Evolutionary conservation across 805 yeast genomes (phyloP), one percentile per base, ranked within the genome.

Genomic region (Hanseniaspora mollemarum): DNA sequence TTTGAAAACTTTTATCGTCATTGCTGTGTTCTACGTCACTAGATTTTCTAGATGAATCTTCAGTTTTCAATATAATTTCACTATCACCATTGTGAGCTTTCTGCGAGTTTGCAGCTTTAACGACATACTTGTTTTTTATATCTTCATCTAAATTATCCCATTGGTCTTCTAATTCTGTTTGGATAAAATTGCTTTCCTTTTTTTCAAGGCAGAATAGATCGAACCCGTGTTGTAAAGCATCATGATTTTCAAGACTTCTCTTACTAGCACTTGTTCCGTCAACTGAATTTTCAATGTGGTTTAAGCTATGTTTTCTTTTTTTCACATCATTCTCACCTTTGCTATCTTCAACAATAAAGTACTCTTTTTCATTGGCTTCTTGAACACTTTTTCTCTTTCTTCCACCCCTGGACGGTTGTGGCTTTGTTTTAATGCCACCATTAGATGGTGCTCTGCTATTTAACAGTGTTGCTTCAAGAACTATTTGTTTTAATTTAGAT

Each of bases 71-170:
- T 28, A 12, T 28, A 12, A 8, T 28, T 28, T 28, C 31, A 28
- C 12, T 7, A 28, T 8, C 31, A 28, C 12, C 12, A 8, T 8
- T 28, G 12, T 28, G 31, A n/a, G 31, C 12, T 28, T 28, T 7
- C 31, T 8, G 7, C 31, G 12, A 28, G 31, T 12, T 28, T 54
- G 64, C 70, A 57, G 78, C 79, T 8, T 64, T 76, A 46, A 69
- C 76, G 81, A 87, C 77, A 59, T 87, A 94, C 45, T 71, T 73
- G 46, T 77, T 76, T 61, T 86, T 87, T 61, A 94, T 74, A 51
- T 74, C 74, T 59, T 81, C 78, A 57, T 85, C 95, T 48, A 32
- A n/a, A 8, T 10, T 13, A 5, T 32, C 18, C 36, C 36, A 32
- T 32, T 32, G n/a, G n/a, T n/a, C n/a, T 32, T 32, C n/a, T 13